phyloP scores from a whole-genome alignment of 78 protist species.

The Polysphondylium violaceum region DNA sequence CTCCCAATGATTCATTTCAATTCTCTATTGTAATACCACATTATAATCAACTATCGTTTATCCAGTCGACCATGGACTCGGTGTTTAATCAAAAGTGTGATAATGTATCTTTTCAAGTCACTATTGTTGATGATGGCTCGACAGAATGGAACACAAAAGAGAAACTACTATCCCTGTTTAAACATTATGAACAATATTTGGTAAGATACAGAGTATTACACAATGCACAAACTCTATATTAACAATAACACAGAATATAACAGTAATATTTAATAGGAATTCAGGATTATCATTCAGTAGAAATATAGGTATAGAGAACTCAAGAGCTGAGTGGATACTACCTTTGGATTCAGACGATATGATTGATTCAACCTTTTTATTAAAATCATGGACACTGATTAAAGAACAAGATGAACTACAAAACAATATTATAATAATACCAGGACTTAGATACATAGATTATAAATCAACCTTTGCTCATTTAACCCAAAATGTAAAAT shows the following conservation, averaged over 20 bases:
- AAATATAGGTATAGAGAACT: constrained; percentile 29
- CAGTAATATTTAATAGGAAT: constrained; percentile 35
- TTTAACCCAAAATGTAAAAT: neutral
- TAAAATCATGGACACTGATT: neutral
- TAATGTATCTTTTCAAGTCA: constrained; percentile 43
- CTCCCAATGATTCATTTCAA: too few species aligned
- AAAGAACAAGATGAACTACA: neutral
- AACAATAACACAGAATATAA: neutral
- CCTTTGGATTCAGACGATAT: constrained; percentile 71
- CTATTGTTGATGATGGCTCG: constrained; percentile 45
- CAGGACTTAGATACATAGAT: too few species aligned
- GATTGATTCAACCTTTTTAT: neutral
- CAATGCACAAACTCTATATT: neutral
- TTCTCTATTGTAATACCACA: constrained; percentile 42
- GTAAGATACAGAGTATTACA: neutral
- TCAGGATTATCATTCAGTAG: constrained; percentile 34
- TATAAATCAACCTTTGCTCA: neutral
- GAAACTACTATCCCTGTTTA: neutral
- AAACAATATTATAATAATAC: neutral
- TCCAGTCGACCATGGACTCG: neutral
- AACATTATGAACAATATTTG: constrained; percentile 2
- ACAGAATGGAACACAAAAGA: constrained; percentile 42
- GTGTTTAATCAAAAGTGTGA: constrained; percentile 19
- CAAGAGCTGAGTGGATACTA: constrained; percentile 40
- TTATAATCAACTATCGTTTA: constrained; percentile 41